Evolutionary conservation across 2,329 filamentous ascomycete species (phyloP).

Genomic region (Aspergillus tamarii): DNA sequence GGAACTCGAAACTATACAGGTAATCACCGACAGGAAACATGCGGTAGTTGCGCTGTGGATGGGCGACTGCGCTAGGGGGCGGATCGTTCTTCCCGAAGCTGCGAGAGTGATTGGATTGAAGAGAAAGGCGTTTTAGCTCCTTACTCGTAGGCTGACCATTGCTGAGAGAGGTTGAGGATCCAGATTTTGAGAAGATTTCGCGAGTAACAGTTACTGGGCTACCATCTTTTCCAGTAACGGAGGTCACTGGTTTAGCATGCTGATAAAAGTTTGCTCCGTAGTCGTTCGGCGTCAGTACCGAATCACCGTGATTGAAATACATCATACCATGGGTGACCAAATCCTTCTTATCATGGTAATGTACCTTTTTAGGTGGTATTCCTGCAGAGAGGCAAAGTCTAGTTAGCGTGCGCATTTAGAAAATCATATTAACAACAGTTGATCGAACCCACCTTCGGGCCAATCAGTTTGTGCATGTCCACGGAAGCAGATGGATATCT

Average conservation of each 20-base stretch:
- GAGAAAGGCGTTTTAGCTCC: conserved; percentile 70
- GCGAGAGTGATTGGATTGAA: conserved; percentile 78
- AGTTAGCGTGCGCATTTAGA: conserved; percentile 9
- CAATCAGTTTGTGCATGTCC: conserved; percentile 89
- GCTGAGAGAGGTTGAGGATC: conserved; percentile 47
- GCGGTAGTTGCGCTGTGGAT: conserved; percentile 80
- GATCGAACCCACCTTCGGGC: conserved; percentile 70
- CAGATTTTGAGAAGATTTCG: conserved; percentile 45
- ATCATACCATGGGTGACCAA: conserved; percentile 84
- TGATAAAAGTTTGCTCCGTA: conserved; percentile 67
- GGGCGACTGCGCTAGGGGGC: conserved; percentile 56
- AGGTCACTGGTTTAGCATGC: conserved; percentile 46
- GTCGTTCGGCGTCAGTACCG: conserved; percentile 56
- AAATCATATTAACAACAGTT: not conserved
- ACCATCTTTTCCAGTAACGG: conserved; percentile 34
- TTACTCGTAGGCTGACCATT: conserved; percentile 44
- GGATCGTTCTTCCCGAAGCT: conserved; percentile 83
- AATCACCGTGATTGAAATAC: conserved; percentile 76
- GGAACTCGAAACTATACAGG: conserved; percentile 78
- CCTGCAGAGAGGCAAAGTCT: conserved; percentile 48
- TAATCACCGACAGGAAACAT: conserved; percentile 78
- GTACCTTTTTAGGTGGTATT: conserved; percentile 83
- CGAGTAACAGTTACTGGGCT: conserved; percentile 35
- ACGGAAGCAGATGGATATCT: conserved; percentile 81
- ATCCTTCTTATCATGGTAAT: conserved; percentile 80